phyloP scores from a whole-genome alignment of 106 monocot species.

The Dioscorea alata region DNA sequence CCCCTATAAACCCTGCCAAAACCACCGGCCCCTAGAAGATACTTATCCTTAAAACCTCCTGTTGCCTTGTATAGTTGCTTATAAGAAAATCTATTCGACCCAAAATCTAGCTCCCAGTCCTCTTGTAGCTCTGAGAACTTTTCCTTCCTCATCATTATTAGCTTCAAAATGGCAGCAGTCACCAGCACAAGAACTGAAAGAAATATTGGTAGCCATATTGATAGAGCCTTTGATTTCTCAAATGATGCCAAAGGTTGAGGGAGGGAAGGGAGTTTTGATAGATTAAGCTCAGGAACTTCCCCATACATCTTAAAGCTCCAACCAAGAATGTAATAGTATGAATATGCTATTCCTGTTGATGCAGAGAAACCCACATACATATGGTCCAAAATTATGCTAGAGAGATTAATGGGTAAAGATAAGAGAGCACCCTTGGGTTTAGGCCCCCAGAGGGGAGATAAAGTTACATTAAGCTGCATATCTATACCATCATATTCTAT shows the following conservation, averaged over 20 bases:
- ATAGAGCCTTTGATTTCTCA: not conserved
- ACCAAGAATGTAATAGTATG: constrained; percentile 9
- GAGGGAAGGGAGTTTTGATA: not conserved
- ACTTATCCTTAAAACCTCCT: not conserved
- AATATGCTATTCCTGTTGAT: not conserved
- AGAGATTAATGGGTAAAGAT: not conserved
- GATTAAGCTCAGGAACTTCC: not conserved
- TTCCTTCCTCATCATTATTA: not conserved
- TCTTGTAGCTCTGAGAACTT: constrained; percentile 8
- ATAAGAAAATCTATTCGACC: not conserved
- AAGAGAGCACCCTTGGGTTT: not conserved
- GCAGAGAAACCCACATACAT: constrained; percentile 6
- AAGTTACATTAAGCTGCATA: constrained; percentile 8
- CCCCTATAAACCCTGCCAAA: too few species aligned
- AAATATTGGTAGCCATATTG: constrained; percentile 3
- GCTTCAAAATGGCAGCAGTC: too few species aligned
- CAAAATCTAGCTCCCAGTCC: constrained; percentile 5
- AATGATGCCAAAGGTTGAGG: not conserved
- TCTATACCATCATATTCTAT: constrained; percentile 3
- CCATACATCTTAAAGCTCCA: constrained; percentile 10
- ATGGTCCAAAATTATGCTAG: not conserved
- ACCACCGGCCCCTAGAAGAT: not conserved
- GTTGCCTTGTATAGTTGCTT: not conserved
- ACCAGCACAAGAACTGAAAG: not conserved
- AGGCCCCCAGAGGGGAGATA: constrained; percentile 2